A percentile compares a stretch with the other conserved stretches of the same genome.
phyloP scores from a whole-genome alignment of 2,329 filamentous ascomycete genomes.

The Aphanoascus verrucosus region DNA sequence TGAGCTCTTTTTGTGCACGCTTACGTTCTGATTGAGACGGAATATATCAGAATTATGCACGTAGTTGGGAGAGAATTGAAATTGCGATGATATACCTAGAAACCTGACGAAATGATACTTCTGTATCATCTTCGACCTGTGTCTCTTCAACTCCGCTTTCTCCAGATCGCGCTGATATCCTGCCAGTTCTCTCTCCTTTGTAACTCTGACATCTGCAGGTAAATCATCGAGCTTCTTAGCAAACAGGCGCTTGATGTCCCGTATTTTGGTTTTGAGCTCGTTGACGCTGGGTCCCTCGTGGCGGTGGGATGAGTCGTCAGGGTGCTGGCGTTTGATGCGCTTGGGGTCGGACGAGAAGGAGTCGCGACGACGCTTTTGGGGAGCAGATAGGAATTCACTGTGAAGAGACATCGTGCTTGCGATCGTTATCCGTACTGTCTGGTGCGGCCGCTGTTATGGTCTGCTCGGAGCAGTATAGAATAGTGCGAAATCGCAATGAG shows the following conservation, averaged over 20 bases:
- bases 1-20: conserved; percentile 33
- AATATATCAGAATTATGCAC: neutral
- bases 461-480: too few relatives aligned
- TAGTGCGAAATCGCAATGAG: neutral
- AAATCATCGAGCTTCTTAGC: conserved; percentile 33
- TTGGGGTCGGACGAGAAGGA: neutral
- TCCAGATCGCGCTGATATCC: conserved; percentile 47
- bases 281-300: conserved; percentile 29
- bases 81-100: conserved; percentile 35
- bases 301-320: neutral
- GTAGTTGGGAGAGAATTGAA: neutral
- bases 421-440: neutral
- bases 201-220: conserved; percentile 45
- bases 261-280: conserved; percentile 46
- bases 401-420: conserved; percentile 5
- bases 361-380: conserved; percentile 7
- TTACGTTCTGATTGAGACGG: conserved; percentile 29
- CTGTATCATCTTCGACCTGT: conserved; percentile 46
- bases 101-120: conserved; percentile 59
- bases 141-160: conserved; percentile 39
- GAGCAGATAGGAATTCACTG: neutral
- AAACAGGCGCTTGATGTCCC: conserved; percentile 45
- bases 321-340: conserved; percentile 7
- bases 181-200: conserved; percentile 50
- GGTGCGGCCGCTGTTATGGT: neutral